Base-by-base conservation (phyloP, 2,329 filamentous ascomycete species). In the Leptographium lundbergii region DNA sequence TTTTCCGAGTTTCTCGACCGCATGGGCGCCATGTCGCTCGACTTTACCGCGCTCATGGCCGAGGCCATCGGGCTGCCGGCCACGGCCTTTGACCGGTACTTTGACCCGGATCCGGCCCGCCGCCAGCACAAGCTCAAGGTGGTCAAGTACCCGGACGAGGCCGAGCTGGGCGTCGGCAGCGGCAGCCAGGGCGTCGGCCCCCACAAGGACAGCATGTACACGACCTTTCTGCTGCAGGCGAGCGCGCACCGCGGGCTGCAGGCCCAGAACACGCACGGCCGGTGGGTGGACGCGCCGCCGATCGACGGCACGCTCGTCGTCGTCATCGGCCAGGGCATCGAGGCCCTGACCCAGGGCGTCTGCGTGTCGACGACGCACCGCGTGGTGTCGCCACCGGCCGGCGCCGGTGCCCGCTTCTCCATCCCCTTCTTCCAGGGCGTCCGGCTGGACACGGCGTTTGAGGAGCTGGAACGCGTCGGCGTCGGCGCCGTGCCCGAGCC, bases 381-480 rank as follows among this genome's bases (percentile, higher is more conserved):
- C 11, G 90, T 95, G 42, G 76, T 94, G n/a, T 87, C 82, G 34
- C 89, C 89, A 0, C 68, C 74, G 1, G 81, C 82, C 9, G 89
- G 88, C 14, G 74, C 80, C 11, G 90, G 89, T 4, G 77, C 89
- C 36, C 77, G 90, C 58, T 92, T 85, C 74, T 88, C 84, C 9
- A 86, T 95, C 54, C 90, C 90, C 0, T 95, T 95, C 73, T 95
- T 95, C 74, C 90, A 94, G 70, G 90, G 90, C 25, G 88, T 95
- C 61, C 84, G 84, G 66, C 84, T 89, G 60, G 88, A 91, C 69
- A 84, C 88, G 0, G 81, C 81, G 22, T 95, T 95, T 69, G 89
- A 90, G 67, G 85, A 87, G 65, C 83, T 94, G 72, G 86, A 82
- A 69, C 71, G 66, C 25, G 75, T 80, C 19, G 81, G 78, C n/a